These are phyloP conservation scores for Cystobasidium pallidum DNA, from an alignment of 1,284 basidiomycete genomes.

Conservation along the genomic window DNA sequence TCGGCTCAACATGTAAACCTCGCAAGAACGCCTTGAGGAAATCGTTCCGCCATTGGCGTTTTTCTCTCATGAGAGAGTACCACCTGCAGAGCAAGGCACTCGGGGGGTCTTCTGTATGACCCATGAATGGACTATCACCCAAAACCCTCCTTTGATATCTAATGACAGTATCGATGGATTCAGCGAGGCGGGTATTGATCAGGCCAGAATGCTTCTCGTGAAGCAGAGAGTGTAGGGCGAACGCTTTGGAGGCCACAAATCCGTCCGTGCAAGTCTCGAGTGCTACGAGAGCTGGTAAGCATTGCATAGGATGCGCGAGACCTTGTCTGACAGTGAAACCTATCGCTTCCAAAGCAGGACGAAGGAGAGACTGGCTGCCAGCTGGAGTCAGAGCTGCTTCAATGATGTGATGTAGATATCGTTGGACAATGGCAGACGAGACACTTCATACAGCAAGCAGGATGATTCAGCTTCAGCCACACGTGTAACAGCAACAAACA, in stretches of 20 bases:
- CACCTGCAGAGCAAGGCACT: constrained; percentile 79
- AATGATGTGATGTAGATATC: constrained; percentile 85
- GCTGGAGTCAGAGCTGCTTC: constrained; percentile 70
- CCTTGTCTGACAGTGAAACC: constrained; percentile 93
- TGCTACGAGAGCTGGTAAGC: constrained; percentile 87
- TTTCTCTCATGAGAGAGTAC: constrained; percentile 88
- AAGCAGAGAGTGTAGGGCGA: constrained; percentile 75
- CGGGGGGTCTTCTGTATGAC: constrained; percentile 67
- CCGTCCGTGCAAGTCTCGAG: constrained; percentile 78
- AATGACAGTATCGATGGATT: constrained; percentile 77
- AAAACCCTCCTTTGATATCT: constrained; percentile 68
- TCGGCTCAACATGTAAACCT: constrained; percentile 70
- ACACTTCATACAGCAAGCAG: constrained; percentile 17
- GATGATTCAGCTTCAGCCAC: not conserved
- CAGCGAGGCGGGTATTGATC: constrained; percentile 78
- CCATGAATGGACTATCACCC: constrained; percentile 56
- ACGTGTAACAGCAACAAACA: constrained; percentile 49
- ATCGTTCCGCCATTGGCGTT: constrained; percentile 78
- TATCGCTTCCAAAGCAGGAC: constrained; percentile 84
- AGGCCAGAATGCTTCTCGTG: constrained; percentile 88
- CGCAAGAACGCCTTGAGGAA: constrained; percentile 82
- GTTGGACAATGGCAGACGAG: constrained; percentile 59
- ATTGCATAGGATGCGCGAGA: constrained; percentile 89
- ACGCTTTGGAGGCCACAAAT: constrained; percentile 72
- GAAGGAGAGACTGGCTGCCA: constrained; percentile 70